Evolutionary conservation across 345 rosid genomes (phyloP), one percentile per base, ranked within the genome.

Genomic region (Euphorbia pulcherrima): DNA sequence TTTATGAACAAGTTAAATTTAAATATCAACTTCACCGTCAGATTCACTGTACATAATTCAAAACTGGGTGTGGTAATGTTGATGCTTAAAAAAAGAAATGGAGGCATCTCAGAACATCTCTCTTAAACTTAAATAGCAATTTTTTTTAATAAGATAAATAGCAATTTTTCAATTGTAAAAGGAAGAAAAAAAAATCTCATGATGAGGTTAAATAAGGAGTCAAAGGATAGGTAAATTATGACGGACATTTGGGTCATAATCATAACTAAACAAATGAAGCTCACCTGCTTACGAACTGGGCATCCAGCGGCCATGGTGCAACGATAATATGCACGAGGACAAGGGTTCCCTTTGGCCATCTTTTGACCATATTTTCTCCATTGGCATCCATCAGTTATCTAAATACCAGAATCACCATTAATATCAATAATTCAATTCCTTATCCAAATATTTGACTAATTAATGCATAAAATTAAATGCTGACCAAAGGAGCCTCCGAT

Each of bases 341-440:
- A 92, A 58, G 96, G 98, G 76, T 90, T 92, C 0, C 95, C 85
- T 78, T 90, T 90, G 2, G 98, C 90, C 79, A 85, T 83, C 78
- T 92, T 92, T 69, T 92, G 98, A 28, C 98, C 98, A 44, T 92
- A 92, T 52, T 92, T 92, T 67, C 98, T 92, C 98, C 98, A 92
- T 37, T 88, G 98, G 50, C 98, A 92, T 52, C 97, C 97, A 52
- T 92, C 98, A 33, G 78, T 83, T 58, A 92, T 87, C 98, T 92
- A 80, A 27, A 53, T 2, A 44, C 55, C 44, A 48, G 3, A 50
- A 29, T 41, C 2, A 5, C 7, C 7, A 33, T 33, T 33, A 23
- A 10, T 26, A 52, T 21, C 41, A 39, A 60, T n/a, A 4, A 20
- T 11, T 16, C 33, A 14, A 14, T 28, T 17, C 11, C 37, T 11